Percentiles rank a stretch among this genome's conserved stretches.
phyloP scores from a whole-genome alignment of 2,329 filamentous ascomycete genomes.

The Aspergillus phoenicis region DNA sequence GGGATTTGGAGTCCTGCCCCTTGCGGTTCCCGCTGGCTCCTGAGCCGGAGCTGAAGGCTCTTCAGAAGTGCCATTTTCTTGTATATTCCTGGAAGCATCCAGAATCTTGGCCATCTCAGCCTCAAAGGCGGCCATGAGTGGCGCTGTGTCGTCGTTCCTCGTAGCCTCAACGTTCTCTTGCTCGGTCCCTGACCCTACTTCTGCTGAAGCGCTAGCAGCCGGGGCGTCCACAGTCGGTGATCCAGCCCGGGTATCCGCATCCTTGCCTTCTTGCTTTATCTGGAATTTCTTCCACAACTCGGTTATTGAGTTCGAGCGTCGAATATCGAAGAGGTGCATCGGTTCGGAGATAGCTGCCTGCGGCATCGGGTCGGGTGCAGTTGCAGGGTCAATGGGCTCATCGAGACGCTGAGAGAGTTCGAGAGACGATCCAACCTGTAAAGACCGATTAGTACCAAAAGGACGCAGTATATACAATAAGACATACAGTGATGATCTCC shows the following conservation, averaged over 20 bases:
- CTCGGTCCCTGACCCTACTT: slow-evolving; percentile 14
- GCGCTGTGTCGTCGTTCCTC: slow-evolving; percentile 26
- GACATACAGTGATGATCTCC: slow-evolving; percentile 48
- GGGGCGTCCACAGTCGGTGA: slow-evolving; percentile 3
- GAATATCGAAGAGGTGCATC: slow-evolving; percentile 53
- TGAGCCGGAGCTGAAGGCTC: slow-evolving; percentile 14
- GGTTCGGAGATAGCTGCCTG: slow-evolving; percentile 22
- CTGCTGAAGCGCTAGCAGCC: neutral
- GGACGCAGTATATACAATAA: neutral
- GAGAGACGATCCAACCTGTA: slow-evolving; percentile 49
- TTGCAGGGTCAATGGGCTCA: slow-evolving; percentile 36
- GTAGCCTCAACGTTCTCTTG: slow-evolving; percentile 15
- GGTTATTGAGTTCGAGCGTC: slow-evolving; percentile 41
- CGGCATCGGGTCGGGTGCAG: slow-evolving; percentile 8
- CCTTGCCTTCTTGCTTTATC: slow-evolving; percentile 8
- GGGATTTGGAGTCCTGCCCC: slow-evolving; percentile 26
- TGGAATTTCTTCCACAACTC: slow-evolving; percentile 44
- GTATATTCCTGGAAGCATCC: slow-evolving; percentile 19
- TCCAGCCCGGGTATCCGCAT: slow-evolving; percentile 2
- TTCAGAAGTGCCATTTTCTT: slow-evolving; percentile 16
- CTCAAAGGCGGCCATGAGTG: slow-evolving; percentile 45
- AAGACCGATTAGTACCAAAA: slow-evolving; percentile 18
- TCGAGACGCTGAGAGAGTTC: slow-evolving; percentile 51
- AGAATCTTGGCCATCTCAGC: slow-evolving; percentile 42
- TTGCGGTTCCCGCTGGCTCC: slow-evolving; percentile 13